phyloP scores from a whole-genome alignment of 164 flowering plant species.

The Taxillus chinensis region DNA sequence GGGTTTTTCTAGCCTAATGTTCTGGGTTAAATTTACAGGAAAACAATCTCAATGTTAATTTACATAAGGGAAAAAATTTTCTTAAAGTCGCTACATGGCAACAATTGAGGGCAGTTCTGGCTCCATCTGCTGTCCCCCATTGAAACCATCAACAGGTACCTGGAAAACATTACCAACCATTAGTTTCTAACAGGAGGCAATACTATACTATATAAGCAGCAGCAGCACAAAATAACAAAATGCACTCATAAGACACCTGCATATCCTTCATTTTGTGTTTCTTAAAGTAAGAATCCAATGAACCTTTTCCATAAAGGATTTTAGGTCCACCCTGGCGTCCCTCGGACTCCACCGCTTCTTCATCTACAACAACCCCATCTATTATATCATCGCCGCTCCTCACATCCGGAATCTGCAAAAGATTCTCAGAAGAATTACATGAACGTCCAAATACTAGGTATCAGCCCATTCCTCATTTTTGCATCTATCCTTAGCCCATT shows the following conservation, averaged over 20 bases:
- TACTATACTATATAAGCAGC: neutral
- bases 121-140: conserved; percentile 46
- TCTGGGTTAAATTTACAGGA: no score
- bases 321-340: conserved; percentile 52
- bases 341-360: conserved; percentile 52
- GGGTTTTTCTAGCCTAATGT: no score
- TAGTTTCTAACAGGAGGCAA: neutral
- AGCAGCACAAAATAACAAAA: neutral
- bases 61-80: no score
- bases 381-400: conserved; percentile 61
- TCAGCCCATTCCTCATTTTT: no score
- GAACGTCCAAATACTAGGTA: no score
- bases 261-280: conserved; percentile 28
- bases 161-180: conserved; percentile 4
- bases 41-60: no score
- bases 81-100: conserved; percentile 43
- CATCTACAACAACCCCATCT: conserved; percentile 86
- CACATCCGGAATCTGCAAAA: conserved; percentile 68
- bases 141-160: conserved; percentile 21
- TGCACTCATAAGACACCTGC: conserved; percentile 24
- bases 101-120: conserved; percentile 47
- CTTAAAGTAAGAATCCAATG: conserved; percentile 55
- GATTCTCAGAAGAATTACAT: no score
- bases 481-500: no score
- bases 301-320: conserved; percentile 78